Base-by-base conservation (phyloP, 164 flowering plant genomes). In the Buxus sempervirens region DNA sequence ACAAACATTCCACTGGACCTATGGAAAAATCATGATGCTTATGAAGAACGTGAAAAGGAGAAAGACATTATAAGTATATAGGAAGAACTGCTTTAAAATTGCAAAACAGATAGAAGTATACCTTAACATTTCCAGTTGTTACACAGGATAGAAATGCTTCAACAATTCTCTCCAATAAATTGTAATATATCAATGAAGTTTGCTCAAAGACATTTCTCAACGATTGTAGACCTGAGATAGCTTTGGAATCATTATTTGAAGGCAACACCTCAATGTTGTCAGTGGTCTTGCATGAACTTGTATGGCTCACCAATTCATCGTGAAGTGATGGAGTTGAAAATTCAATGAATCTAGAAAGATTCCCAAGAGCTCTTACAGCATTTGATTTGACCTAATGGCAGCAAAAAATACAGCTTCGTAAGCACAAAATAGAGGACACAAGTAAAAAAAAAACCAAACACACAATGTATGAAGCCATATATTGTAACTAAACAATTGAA, bases 1-100 rank as follows among this genome's bases (percentile, higher is more conserved):
- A 75, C 98, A 95, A 58, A 89, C 98, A 82, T 95, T 95, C 98
- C 98, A 95, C 68, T 86, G 97, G 64, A 95, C 98, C 98, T 91
- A 88, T 69, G 16, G 28, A 68, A 71, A 60, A 74, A 6, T 5
- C 61, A 24, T 56, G 21, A 68, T 22, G 57, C 27, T 70, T 59
- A 32, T 19, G 67, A 18, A 55, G 25, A 9, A 57, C 25, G 58
- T 6, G 54, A 26, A 64, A 27, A 64, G 21, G 51, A 58, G 51
- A 58, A 13, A 58, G 48, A 45, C 13, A 9, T 22, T 21, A 2
- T 22, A 3, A 6, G 26, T 9, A 36, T 14, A 32, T 32, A 32
- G 38, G 38, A 32, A 32, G 38, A 32, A 32, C 2, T 57, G 41
- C 12, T 1, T 9, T 4, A 36, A 24, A 4, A 55, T 22, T 36